phyloP scores from a whole-genome alignment of 345 rosid species.

The Passiflora organensis region DNA sequence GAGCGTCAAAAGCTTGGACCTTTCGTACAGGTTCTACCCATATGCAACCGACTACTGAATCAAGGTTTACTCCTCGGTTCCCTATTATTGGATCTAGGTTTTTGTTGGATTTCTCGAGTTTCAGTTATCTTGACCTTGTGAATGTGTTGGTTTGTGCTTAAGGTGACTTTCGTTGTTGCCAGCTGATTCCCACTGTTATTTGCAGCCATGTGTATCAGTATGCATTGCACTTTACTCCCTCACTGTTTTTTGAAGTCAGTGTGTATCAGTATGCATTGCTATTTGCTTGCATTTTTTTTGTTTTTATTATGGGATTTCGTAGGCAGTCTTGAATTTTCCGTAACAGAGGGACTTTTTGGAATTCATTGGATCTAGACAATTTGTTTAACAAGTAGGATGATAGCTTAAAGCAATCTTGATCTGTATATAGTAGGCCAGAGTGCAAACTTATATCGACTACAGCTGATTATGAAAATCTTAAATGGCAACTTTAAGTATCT shows the following conservation, averaged over 20 bases:
- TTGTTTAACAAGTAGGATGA: slow-evolving; percentile 3
- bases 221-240: too few relatives aligned
- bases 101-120: slow-evolving; percentile 19
- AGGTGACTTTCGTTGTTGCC: slow-evolving; percentile 19
- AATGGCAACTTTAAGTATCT: not conserved
- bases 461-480: not conserved
- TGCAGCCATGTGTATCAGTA: not conserved
- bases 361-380: slow-evolving; percentile 2
- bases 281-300: not conserved
- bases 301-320: not conserved
- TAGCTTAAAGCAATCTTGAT: not conserved
- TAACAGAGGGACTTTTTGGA: not conserved
- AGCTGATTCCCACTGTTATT: not conserved
- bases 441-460: not conserved
- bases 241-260: not conserved
- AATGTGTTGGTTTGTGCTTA: slow-evolving; percentile 10
- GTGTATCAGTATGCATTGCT: not conserved
- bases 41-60: slow-evolving; percentile 83
- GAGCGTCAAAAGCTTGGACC: slow-evolving; percentile 99
- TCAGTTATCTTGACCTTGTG: slow-evolving; percentile 1
- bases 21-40: slow-evolving; percentile 87
- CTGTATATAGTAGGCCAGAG: not conserved
- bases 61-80: slow-evolving; percentile 57
- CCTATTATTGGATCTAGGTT: slow-evolving; percentile 59
- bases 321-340: slow-evolving; percentile 8